Percentiles rank a stretch among this genome's conserved stretches.
phyloP scores from a whole-genome alignment of 2,329 filamentous ascomycete species.

The Hypoxylon sp. region DNA sequence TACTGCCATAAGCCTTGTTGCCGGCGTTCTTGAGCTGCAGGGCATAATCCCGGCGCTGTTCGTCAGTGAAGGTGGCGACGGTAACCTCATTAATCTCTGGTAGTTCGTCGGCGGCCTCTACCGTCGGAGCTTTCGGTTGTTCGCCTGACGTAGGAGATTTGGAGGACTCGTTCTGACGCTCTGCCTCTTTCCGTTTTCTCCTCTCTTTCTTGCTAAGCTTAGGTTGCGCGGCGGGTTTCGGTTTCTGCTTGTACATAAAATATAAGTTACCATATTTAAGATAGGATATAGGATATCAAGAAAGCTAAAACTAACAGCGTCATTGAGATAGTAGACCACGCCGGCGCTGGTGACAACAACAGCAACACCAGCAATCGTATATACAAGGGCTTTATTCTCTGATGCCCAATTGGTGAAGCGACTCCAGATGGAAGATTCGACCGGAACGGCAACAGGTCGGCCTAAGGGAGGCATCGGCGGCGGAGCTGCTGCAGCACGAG shows the following conservation, averaged over 20 bases:
- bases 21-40: slow-evolving; percentile 94
- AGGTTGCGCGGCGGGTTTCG: slow-evolving; percentile 65
- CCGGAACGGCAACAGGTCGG: slow-evolving; percentile 61
- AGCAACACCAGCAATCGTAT: slow-evolving; percentile 95
- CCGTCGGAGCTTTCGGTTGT: slow-evolving; percentile 65
- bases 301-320: slow-evolving; percentile 63
- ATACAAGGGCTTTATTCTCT: slow-evolving; percentile 95
- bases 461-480: slow-evolving; percentile 64
- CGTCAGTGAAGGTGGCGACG: slow-evolving; percentile 64
- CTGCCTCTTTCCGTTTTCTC: slow-evolving; percentile 86
- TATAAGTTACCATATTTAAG: slow-evolving; percentile 32
- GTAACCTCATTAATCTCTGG: slow-evolving; percentile 75
- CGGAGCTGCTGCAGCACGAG: slow-evolving; percentile 60
- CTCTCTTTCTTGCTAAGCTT: slow-evolving; percentile 92
- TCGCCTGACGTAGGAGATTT: slow-evolving; percentile 57
- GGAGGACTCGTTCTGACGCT: slow-evolving; percentile 68
- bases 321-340: slow-evolving; percentile 89
- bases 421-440: slow-evolving; percentile 82
- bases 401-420: slow-evolving; percentile 91
- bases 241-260: slow-evolving; percentile 56
- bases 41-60: slow-evolving; percentile 89
- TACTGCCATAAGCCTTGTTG: slow-evolving; percentile 95
- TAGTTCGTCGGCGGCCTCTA: slow-evolving; percentile 75
- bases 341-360: slow-evolving; percentile 92
- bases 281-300: slow-evolving; percentile 1